Base-by-base conservation (phyloP, 208 protist genomes). In the Leishmania gerbilli region DNA sequence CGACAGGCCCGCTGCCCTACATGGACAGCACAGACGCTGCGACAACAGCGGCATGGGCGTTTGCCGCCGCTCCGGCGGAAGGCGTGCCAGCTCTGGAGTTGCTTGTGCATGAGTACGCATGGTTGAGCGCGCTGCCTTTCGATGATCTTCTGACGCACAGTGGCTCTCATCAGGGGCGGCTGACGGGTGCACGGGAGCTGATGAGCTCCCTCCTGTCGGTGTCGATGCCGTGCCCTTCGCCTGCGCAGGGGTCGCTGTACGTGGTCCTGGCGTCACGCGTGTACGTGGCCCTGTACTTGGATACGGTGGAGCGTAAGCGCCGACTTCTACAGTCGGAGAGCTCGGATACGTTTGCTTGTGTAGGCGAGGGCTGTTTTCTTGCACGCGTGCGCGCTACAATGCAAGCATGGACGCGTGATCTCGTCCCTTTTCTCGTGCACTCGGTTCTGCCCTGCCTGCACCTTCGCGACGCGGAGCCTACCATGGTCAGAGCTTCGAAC, bases 401-500 rank as follows among this genome's bases (percentile, higher is more conserved):
- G 86, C 76, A 72, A 49, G 78, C 89, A 51, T 94, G 91, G 91
- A 87, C 82, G 65, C n/a, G 79, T 3, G 88, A 89, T 47, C 69
- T 94, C 11, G 55, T 84, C 27, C 15, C 68, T 21, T 7, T 77
- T 24, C 40, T 90, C 7, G 56, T 81, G 31, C 55, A 49, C 68
- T 56, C 58, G 13, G 55, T 90, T 0, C 69, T 88, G n/a, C 84
- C 87, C 7, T 62, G 64, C n/a, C 84, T 90, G 34, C 74, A 71
- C 15, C 64, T 79, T 1, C 56, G 51, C 5, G 82, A 86, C 64
- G 85, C 81, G 3, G 76, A 74, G 68, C 77, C 80, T 27, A 64
- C 74, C 21, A 82, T 71, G 9, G 34, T 88, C 9, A 67, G 51
- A 3, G 81, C 62, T 45, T 69, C 83, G n/a, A 62, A 81, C 47